These are phyloP conservation scores for Cenchrus fungigraminus DNA, from an alignment of 176 grass and related monocot species.

Conservation along the genomic window DNA sequence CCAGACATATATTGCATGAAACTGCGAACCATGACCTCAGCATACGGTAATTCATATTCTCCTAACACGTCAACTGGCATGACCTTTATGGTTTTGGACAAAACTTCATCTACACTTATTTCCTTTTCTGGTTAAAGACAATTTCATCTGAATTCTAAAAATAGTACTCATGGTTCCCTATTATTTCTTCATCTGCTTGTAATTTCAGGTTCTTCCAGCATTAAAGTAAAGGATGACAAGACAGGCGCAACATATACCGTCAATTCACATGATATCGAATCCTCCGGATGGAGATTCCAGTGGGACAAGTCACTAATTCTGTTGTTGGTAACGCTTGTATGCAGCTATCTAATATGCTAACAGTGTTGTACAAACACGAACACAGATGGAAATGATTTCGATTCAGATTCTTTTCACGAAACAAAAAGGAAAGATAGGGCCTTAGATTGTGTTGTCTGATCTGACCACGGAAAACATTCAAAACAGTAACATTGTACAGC, in stretches of 20 bases:
- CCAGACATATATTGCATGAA: conserved; percentile 4
- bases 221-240: conserved; percentile 82
- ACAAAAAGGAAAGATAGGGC: conserved; percentile 34
- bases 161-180: background rate
- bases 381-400: conserved; percentile 42
- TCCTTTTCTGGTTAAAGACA: background rate
- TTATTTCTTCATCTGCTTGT: conserved; percentile 15
- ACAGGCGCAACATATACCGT: conserved; percentile 54
- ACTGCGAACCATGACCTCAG: background rate
- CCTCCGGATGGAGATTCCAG: conserved; percentile 53
- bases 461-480: conserved; percentile 28
- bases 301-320: conserved; percentile 44
- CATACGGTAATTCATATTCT: background rate
- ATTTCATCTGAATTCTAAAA: conserved; percentile 28
- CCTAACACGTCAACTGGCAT: background rate
- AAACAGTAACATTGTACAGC: conserved; percentile 28
- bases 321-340: conserved; percentile 56
- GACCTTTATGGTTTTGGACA: background rate
- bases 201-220: conserved; percentile 88
- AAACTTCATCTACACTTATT: background rate
- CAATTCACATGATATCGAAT: conserved; percentile 56
- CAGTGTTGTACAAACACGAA: conserved; percentile 28
- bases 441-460: conserved; percentile 46
- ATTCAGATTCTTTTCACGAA: conserved; percentile 51
- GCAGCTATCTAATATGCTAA: conserved; percentile 44